Evolutionary conservation across 2,329 filamentous ascomycete genomes (phyloP).

Genomic region (Pestalotiopsis sp.): DNA sequence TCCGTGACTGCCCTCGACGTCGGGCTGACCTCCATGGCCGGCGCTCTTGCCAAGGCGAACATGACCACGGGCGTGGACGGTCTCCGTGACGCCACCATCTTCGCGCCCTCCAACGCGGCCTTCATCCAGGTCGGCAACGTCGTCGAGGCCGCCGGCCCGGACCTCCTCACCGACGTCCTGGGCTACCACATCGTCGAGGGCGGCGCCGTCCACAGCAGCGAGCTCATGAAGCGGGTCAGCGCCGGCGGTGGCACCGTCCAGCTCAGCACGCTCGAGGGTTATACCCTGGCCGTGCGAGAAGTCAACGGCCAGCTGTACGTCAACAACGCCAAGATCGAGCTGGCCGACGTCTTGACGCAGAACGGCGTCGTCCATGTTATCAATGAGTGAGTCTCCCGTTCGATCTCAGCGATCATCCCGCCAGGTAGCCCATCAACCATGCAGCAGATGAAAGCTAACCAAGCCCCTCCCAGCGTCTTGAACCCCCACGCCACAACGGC

Average conservation of each 20-base stretch:
- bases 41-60: slow-evolving; percentile 31
- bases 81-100: slow-evolving; percentile 29
- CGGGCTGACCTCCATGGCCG: slow-evolving; percentile 36
- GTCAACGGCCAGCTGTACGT: slow-evolving; percentile 34
- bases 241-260: slow-evolving; percentile 13
- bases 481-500: slow-evolving; percentile 32
- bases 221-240: slow-evolving; percentile 18
- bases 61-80: slow-evolving; percentile 21
- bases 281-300: slow-evolving; percentile 34
- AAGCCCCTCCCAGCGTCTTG: slow-evolving; percentile 33
- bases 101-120: slow-evolving; percentile 30
- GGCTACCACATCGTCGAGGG: slow-evolving; percentile 35
- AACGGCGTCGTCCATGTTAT: slow-evolving; percentile 31
- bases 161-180: slow-evolving; percentile 30
- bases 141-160: slow-evolving; percentile 27
- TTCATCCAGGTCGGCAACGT: slow-evolving; percentile 34
- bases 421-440: slow-evolving; percentile 27
- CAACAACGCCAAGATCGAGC: slow-evolving; percentile 1
- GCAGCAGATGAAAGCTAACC: neutral
- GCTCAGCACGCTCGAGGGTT: slow-evolving; percentile 28
- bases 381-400: slow-evolving; percentile 30
- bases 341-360: slow-evolving; percentile 5
- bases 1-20: slow-evolving; percentile 31
- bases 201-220: slow-evolving; percentile 27
- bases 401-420: slow-evolving; percentile 18